These are phyloP conservation scores for Cyclocybe aegerita DNA, from an alignment of 768 basidiomycete genomes.

Conservation along the genomic window DNA sequence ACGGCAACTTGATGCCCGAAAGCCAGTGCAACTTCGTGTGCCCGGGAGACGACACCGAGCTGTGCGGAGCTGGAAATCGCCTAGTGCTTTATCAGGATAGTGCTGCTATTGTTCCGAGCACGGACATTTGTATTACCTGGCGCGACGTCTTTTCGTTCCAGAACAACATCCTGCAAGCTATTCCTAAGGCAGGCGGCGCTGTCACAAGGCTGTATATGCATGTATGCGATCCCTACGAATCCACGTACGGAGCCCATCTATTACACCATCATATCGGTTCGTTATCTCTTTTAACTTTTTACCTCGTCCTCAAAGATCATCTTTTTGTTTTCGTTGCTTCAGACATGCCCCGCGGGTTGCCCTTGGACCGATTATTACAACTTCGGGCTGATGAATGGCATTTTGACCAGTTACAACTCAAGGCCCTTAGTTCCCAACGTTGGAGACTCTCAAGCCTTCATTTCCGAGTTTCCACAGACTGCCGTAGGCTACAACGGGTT, in stretches of 20 bases:
- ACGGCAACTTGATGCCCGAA: slow-evolving; percentile 7
- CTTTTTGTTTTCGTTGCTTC: neutral
- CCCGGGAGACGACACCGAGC: slow-evolving; percentile 9
- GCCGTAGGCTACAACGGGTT: slow-evolving; percentile 1
- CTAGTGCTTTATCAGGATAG: slow-evolving; percentile 16
- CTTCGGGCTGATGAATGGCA: slow-evolving; percentile 11
- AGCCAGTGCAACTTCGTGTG: slow-evolving; percentile 13
- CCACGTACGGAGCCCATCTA: slow-evolving; percentile 16
- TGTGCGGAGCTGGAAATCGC: slow-evolving; percentile 17
- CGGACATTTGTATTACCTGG: slow-evolving; percentile 7
- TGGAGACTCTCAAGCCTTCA: neutral
- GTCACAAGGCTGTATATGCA: too few relatives aligned
- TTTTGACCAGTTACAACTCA: neutral
- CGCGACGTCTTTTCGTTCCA: neutral
- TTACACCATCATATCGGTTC: slow-evolving; percentile 17
- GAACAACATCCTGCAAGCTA: neutral
- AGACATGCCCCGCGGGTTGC: slow-evolving; percentile 16
- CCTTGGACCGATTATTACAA: slow-evolving; percentile 17
- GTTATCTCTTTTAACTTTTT: too few relatives aligned
- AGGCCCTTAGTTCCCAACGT: neutral
- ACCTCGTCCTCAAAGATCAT: neutral
- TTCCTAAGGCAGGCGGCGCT: neutral
- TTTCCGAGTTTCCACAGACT: neutral
- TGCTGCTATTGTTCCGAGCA: slow-evolving; percentile 2
- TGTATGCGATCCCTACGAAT: slow-evolving; percentile 15